These are phyloP conservation scores for Quercus phellos DNA, from an alignment of 331 rosid species.

Conservation along the genomic window DNA sequence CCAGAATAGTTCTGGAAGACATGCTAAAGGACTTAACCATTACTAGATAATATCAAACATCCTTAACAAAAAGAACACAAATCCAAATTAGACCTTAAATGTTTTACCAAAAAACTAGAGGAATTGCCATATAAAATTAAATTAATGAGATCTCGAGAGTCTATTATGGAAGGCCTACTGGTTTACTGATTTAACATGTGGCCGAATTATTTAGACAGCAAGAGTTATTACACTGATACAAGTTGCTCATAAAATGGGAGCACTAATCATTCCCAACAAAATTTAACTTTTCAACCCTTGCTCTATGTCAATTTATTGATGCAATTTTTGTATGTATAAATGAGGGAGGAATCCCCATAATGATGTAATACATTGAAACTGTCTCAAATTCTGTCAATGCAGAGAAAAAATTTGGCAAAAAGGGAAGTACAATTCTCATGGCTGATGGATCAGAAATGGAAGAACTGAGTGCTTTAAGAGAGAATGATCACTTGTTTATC, in stretches of 20 bases:
- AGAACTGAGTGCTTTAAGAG: constrained; percentile 59
- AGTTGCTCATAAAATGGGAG: neutral
- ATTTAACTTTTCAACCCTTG: neutral
- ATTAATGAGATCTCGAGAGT: neutral
- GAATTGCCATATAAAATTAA: neutral
- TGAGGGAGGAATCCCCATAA: neutral
- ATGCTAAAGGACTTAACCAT: neutral
- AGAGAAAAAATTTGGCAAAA: constrained; percentile 68
- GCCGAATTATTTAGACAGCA: neutral
- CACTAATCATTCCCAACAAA: neutral
- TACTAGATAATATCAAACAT: neutral
- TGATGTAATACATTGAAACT: constrained; percentile 3
- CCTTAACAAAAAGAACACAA: neutral
- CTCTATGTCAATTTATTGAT: neutral
- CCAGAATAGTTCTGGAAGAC: neutral
- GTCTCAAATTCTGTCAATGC: constrained; percentile 29
- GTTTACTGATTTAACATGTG: neutral
- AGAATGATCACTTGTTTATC: constrained; percentile 61
- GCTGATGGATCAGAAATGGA: constrained; percentile 72
- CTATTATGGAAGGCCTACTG: neutral
- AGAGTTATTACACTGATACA: neutral
- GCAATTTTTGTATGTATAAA: constrained; percentile 3
- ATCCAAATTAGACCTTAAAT: neutral
- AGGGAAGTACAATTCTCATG: constrained; percentile 65
- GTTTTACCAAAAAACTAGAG: neutral